Conservation (phyloP, 2,329 filamentous ascomycete genomes). For the Fusarium newnesense region DNA sequence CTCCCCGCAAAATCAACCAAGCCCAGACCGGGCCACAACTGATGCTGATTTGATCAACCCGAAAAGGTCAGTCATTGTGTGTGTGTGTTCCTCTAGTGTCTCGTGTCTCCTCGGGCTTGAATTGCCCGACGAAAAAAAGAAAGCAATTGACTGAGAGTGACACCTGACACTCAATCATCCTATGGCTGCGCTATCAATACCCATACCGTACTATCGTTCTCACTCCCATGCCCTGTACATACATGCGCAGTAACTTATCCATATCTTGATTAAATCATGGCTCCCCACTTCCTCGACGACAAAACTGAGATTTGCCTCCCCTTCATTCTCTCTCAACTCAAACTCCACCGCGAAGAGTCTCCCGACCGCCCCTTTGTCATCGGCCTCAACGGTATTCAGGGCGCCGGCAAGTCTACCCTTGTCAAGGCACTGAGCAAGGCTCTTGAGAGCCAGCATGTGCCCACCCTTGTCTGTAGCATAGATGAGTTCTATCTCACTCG, state of each 20-base stretch:
- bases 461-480: constrained; percentile 81
- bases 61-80: constrained; percentile 13
- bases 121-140: constrained; percentile 32
- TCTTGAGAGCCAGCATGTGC: constrained; percentile 65
- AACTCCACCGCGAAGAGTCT: constrained; percentile 55
- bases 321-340: constrained; percentile 74
- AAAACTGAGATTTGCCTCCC: constrained; percentile 81
- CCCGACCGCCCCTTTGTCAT: constrained; percentile 76
- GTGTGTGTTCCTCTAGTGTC: background rate
- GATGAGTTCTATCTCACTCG: constrained; percentile 91
- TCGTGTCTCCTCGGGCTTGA: constrained; percentile 31
- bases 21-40: constrained; percentile 28
- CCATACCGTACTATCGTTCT: constrained; percentile 7
- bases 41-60: constrained; percentile 14
- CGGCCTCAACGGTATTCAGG: constrained; percentile 91
- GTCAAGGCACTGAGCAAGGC: constrained; percentile 73
- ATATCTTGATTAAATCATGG: constrained; percentile 39
- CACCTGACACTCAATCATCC: constrained; percentile 16
- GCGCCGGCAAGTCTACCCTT: constrained; percentile 91
- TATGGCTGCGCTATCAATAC: constrained; percentile 22
- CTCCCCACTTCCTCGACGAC: constrained; percentile 71
- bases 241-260: constrained; percentile 2
- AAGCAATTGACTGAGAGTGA: constrained; percentile 22
- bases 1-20: constrained; percentile 34
- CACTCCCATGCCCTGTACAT: constrained; percentile 21